phyloP scores from a whole-genome alignment of 2,329 filamentous ascomycete species.

The Alternaria rosae region DNA sequence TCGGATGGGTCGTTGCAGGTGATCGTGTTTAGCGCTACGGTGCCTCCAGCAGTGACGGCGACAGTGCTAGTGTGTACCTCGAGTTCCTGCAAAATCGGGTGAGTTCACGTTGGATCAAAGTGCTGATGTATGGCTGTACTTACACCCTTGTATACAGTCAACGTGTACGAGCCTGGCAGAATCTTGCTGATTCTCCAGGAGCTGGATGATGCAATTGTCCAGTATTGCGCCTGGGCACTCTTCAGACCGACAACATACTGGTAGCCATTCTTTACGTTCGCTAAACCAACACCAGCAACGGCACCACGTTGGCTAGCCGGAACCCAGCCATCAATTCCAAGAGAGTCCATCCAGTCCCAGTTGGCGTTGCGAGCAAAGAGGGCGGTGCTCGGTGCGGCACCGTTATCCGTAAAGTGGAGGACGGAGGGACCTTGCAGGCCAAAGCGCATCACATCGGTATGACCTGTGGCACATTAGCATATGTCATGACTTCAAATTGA shows the following conservation, averaged over 20 bases:
- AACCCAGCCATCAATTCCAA: slow-evolving; percentile 34
- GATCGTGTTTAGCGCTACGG: slow-evolving; percentile 58
- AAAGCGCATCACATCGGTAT: slow-evolving; percentile 53
- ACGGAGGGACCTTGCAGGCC: slow-evolving; percentile 54
- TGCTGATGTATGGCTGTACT: background rate
- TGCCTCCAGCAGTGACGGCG: slow-evolving; percentile 57
- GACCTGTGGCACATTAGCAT: slow-evolving; percentile 20
- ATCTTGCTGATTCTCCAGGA: slow-evolving; percentile 67
- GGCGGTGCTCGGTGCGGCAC: slow-evolving; percentile 46
- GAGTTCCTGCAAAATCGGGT: slow-evolving; percentile 21
- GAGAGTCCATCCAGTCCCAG: slow-evolving; percentile 30
- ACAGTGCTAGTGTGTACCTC: slow-evolving; percentile 45
- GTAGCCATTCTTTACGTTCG: slow-evolving; percentile 51
- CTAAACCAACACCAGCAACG: slow-evolving; percentile 35
- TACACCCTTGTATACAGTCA: slow-evolving; percentile 65
- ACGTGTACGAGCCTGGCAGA: slow-evolving; percentile 69
- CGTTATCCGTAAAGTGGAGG: slow-evolving; percentile 51
- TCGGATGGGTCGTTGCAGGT: slow-evolving; percentile 57
- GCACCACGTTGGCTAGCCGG: slow-evolving; percentile 26
- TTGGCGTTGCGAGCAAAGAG: slow-evolving; percentile 34
- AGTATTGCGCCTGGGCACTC: slow-evolving; percentile 50
- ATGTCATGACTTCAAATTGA: background rate
- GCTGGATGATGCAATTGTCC: slow-evolving; percentile 40
- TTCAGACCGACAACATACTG: slow-evolving; percentile 51
- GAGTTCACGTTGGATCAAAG: background rate